A percentile compares a stretch with the other conserved stretches of the same genome.
Conservation (phyloP, 2,329 filamentous ascomycete genomes). For the Fusarium floridanum region DNA sequence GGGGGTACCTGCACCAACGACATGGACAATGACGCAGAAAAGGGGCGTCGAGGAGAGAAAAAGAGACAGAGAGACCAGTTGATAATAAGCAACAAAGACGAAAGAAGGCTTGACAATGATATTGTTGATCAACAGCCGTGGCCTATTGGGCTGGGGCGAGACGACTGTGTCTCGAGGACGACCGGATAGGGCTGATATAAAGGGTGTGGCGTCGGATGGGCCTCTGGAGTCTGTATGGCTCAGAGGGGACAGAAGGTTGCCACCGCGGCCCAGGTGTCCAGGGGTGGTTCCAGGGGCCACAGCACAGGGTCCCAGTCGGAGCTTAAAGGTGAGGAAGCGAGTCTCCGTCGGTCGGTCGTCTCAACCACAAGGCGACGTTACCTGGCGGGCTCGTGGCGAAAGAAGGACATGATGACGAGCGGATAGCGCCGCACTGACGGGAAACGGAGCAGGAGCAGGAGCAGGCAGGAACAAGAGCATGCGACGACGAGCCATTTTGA, state of each 20-base stretch:
- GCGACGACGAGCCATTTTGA: constrained; percentile 51
- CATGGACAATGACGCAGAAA: constrained; percentile 36
- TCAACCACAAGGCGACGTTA: constrained; percentile 38
- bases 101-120: constrained; percentile 8
- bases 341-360: constrained; percentile 34
- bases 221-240: constrained; percentile 17
- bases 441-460: constrained; percentile 16
- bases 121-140: constrained; percentile 8
- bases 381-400: constrained; percentile 44
- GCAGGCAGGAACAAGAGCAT: constrained; percentile 35
- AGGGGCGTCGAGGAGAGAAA: constrained; percentile 8
- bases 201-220: constrained; percentile 39
- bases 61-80: constrained; percentile 10
- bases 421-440: constrained; percentile 35
- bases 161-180: constrained; percentile 22
- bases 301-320: constrained; percentile 36
- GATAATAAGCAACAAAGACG: constrained; percentile 9
- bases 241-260: constrained; percentile 35
- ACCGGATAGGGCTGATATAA: constrained; percentile 48
- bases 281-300: constrained; percentile 18
- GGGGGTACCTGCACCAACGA: constrained; percentile 37
- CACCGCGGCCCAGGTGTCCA: constrained; percentile 37
- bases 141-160: constrained; percentile 10
- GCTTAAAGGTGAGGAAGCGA: constrained; percentile 32
- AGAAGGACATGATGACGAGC: constrained; percentile 39